Percentiles rank a stretch among this genome's conserved stretches.
Conservation (phyloP, 2,329 filamentous ascomycete species). For the Leptographium galeiforme region DNA sequence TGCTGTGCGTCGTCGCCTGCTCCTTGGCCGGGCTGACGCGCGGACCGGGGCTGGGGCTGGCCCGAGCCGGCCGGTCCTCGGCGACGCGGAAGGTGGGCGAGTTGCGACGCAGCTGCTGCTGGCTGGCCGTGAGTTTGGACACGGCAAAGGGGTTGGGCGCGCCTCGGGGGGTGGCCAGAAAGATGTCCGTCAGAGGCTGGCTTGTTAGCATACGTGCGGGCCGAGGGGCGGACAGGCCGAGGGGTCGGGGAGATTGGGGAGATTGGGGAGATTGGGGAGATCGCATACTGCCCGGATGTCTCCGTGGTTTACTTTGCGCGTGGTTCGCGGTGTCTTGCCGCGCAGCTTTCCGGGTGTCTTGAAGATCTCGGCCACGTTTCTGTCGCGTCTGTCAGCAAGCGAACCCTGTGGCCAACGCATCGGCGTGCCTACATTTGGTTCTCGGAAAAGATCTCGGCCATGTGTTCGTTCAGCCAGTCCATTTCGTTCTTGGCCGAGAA, state of each 20-base stretch:
- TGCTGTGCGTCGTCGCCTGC: not conserved
- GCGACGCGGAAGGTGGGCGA: slow-evolving; percentile 36
- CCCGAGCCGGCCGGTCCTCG: slow-evolving; percentile 29
- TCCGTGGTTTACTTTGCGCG: slow-evolving; percentile 42
- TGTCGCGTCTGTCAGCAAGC: slow-evolving; percentile 22
- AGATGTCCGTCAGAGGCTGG: slow-evolving; percentile 47
- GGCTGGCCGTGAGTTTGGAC: slow-evolving; percentile 25
- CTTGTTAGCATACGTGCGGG: not conserved
- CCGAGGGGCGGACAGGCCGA: not conserved
- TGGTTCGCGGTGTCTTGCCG: slow-evolving; percentile 66
- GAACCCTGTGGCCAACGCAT: not conserved
- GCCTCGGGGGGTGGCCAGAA: slow-evolving; percentile 41
- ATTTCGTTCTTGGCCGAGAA: slow-evolving; percentile 88
- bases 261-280: slow-evolving; percentile 1
- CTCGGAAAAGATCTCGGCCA: slow-evolving; percentile 82
- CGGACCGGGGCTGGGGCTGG: slow-evolving; percentile 16
- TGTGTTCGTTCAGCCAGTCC: slow-evolving; percentile 98
- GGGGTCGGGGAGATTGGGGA: not conserved
- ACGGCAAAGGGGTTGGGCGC: slow-evolving; percentile 40
- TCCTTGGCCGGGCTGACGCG: slow-evolving; percentile 19
- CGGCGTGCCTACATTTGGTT: slow-evolving; percentile 60
- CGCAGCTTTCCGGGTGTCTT: slow-evolving; percentile 80
- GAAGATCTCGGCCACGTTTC: slow-evolving; percentile 88
- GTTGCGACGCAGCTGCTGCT: slow-evolving; percentile 30
- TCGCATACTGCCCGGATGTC: slow-evolving; percentile 51